phyloP scores from a whole-genome alignment of 164 flowering plant species.

The Umbellularia californica region DNA sequence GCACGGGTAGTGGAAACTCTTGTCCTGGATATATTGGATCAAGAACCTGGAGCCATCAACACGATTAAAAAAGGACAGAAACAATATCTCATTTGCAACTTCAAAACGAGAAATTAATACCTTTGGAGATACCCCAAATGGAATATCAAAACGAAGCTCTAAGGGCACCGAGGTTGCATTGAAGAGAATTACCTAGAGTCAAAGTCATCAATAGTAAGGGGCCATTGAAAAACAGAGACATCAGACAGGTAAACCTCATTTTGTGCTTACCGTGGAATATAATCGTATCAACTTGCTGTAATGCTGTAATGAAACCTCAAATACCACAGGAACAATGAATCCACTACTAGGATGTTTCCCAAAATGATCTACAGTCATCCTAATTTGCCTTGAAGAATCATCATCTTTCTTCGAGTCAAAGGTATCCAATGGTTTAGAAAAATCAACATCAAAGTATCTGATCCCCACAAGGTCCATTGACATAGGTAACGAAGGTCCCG shows the following conservation, averaged over 20 bases:
- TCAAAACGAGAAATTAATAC: conserved; percentile 25
- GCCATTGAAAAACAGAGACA: conserved; percentile 3
- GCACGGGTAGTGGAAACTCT: conserved; percentile 84
- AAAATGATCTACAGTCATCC: conserved; percentile 23
- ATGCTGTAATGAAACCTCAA: conserved; percentile 82
- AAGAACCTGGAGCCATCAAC: conserved; percentile 48
- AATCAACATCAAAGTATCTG: conserved; percentile 81
- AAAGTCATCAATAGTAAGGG: conserved; percentile 13
- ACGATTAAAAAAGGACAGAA: conserved; percentile 4
- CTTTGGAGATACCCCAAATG: conserved; percentile 92
- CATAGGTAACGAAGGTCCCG: conserved; percentile 60
- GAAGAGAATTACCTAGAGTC: conserved; percentile 61
- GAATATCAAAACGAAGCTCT: conserved; percentile 94
- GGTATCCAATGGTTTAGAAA: conserved; percentile 48
- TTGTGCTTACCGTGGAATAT: conserved; percentile 74
- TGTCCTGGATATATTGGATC: conserved; percentile 88
- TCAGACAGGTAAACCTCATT: neutral
- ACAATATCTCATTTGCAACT: neutral
- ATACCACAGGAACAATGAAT: conserved; percentile 80
- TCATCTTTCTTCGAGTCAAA: conserved; percentile 16
- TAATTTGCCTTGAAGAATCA: conserved; percentile 19
- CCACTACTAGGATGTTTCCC: conserved; percentile 27
- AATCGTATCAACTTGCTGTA: conserved; percentile 73
- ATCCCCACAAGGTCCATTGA: conserved; percentile 96
- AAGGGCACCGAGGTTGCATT: conserved; percentile 76